These are phyloP conservation scores for Astrothelium subdiscretum DNA, from an alignment of 495 filamentous ascomycete species.

Conservation along the genomic window DNA sequence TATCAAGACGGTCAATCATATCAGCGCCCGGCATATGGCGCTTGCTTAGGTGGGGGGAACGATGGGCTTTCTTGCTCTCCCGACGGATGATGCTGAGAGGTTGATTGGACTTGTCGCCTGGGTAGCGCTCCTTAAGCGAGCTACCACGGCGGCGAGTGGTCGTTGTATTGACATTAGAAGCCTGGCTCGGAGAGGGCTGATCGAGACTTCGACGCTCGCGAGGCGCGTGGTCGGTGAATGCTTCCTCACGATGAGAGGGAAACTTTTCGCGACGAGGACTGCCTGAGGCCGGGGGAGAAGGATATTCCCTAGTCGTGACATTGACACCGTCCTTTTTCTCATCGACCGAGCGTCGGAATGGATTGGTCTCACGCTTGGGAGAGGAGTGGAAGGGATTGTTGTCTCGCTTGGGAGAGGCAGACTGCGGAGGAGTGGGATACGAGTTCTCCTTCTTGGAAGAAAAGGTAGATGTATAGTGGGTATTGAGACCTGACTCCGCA, in stretches of 20 bases:
- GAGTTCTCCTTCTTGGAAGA: constrained; percentile 12
- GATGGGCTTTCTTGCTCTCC: constrained; percentile 48
- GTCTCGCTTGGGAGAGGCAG: constrained; percentile 17
- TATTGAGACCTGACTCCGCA: constrained; percentile 40
- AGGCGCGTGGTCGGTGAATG: constrained; percentile 18
- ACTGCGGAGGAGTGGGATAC: constrained; percentile 9
- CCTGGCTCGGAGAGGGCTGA: constrained; percentile 8
- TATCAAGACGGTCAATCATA: constrained; percentile 69
- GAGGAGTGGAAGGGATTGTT: constrained; percentile 28
- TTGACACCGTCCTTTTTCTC: constrained; percentile 12
- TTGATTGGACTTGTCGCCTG: constrained; percentile 48
- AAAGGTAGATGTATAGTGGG: constrained; percentile 33
- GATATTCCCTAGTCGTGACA: constrained; percentile 7
- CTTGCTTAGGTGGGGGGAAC: constrained; percentile 49
- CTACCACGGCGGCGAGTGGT: constrained; percentile 29
- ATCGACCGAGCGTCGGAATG: background rate
- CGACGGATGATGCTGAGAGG: constrained; percentile 50
- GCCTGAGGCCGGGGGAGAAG: constrained; percentile 3
- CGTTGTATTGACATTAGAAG: constrained; percentile 5
- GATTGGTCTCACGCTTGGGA: constrained; percentile 11
- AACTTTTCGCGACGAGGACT: constrained; percentile 26
- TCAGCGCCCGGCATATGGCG: constrained; percentile 60
- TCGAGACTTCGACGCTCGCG: constrained; percentile 14
- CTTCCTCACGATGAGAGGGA: constrained; percentile 22
- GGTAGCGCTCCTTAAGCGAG: constrained; percentile 46